Evolutionary conservation across 2,329 filamentous ascomycete genomes (phyloP).

Genomic region (Podosphaera leucotricha): DNA sequence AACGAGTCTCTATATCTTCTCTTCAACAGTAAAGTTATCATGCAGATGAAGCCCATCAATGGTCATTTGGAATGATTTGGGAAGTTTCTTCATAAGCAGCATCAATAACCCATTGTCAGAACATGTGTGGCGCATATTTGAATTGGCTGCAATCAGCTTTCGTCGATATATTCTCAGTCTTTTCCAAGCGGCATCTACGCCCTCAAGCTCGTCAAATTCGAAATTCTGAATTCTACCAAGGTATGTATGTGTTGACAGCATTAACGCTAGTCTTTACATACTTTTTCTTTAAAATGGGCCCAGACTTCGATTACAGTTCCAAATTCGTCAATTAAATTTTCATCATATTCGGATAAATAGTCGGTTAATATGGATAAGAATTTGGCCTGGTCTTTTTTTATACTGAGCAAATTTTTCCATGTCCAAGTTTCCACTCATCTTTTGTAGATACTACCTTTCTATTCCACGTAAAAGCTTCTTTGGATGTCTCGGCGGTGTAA

Average conservation of each 20-base stretch:
- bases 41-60: conserved; percentile 1
- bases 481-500: not conserved
- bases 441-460: not conserved
- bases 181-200: not conserved
- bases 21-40: not conserved
- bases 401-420: not conserved
- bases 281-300: not conserved
- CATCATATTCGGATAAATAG: not conserved
- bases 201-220: not conserved
- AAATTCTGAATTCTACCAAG: not conserved
- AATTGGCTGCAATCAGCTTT: not conserved
- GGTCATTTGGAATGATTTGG: not conserved
- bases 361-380: not conserved
- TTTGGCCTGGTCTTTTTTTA: not conserved
- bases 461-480: not conserved
- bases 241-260: not conserved
- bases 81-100: conserved; percentile 1
- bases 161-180: not conserved
- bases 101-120: not conserved
- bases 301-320: not conserved
- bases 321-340: not conserved
- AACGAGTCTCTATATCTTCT: not conserved
- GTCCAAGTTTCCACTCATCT: not conserved
- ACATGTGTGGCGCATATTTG: not conserved
- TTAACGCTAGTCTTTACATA: not conserved